Conservation (phyloP, 1,139 yeast species). For the Maudiozyma humilis region DNA sequence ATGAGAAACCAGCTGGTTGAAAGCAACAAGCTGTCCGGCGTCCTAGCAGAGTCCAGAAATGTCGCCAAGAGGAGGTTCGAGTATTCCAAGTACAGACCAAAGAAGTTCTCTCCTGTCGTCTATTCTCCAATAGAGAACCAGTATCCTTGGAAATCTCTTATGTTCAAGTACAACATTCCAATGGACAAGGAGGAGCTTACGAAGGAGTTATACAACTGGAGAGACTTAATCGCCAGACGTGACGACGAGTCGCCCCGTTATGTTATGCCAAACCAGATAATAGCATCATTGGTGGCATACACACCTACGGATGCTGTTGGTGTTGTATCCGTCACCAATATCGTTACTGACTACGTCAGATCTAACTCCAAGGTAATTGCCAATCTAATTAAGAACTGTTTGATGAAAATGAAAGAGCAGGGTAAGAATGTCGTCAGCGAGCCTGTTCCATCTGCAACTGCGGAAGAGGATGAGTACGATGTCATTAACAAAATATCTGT, state of each 20-base stretch:
- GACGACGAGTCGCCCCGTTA: constrained; percentile 80
- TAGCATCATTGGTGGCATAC: constrained; percentile 53
- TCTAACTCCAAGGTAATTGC: constrained; percentile 51
- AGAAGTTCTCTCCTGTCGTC: constrained; percentile 32
- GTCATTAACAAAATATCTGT: constrained; percentile 8
- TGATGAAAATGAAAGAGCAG: constrained; percentile 6
- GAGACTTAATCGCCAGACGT: constrained; percentile 65
- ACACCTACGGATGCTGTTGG: constrained; percentile 52
- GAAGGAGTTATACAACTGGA: constrained; percentile 65
- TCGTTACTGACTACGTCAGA: constrained; percentile 50
- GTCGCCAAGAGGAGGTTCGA: constrained; percentile 82
- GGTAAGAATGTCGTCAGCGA: constrained; percentile 2
- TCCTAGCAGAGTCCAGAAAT: constrained; percentile 64
- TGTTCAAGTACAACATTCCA: constrained; percentile 61
- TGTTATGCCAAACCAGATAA: constrained; percentile 73
- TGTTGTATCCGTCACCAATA: constrained; percentile 46
- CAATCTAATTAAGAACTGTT: constrained; percentile 36
- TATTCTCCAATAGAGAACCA: constrained; percentile 42
- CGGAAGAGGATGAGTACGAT: not conserved
- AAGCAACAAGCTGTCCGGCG: constrained; percentile 47
- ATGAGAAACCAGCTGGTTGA: constrained; percentile 57
- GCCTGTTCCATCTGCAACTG: not conserved
- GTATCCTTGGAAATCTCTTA: constrained; percentile 53
- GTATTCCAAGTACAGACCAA: constrained; percentile 54
- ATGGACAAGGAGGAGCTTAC: constrained; percentile 48